A percentile compares a stretch with the other conserved stretches of the same genome.
phyloP scores from a whole-genome alignment of 257 asterid genomes.

The Solanum arcanum region DNA sequence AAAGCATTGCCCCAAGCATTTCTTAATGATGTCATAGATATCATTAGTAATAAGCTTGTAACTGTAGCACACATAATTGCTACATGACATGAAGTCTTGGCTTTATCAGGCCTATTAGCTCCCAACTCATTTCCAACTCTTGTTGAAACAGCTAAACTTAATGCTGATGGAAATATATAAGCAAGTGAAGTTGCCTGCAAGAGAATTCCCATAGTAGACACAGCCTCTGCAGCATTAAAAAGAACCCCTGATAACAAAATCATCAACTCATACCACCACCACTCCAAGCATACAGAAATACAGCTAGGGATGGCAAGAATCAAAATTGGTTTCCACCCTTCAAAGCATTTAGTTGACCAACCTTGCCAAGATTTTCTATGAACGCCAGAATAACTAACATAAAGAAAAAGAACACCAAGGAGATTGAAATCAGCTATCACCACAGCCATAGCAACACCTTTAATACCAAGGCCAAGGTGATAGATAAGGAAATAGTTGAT shows the following conservation, averaged over 20 bases:
- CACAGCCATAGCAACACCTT: slow-evolving; percentile 37
- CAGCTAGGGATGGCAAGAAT: slow-evolving; percentile 39
- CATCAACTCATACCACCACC: slow-evolving; percentile 68
- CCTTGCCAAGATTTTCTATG: slow-evolving; percentile 16
- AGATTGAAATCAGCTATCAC: slow-evolving; percentile 22
- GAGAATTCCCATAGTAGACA: slow-evolving; percentile 60
- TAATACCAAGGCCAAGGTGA: slow-evolving; percentile 31
- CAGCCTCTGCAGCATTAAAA: slow-evolving; percentile 28
- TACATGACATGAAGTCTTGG: slow-evolving; percentile 19
- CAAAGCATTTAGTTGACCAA: slow-evolving; percentile 8
- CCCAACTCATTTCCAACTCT: slow-evolving; percentile 67
- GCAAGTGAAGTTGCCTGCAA: slow-evolving; percentile 48
- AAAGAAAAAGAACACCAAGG: slow-evolving; percentile 14
- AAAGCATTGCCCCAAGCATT: slow-evolving; percentile 32
- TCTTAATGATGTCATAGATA: slow-evolving; percentile 12
- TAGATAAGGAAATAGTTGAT: slow-evolving; percentile 23
- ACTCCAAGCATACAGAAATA: slow-evolving; percentile 36
- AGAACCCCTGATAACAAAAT: slow-evolving; percentile 48
- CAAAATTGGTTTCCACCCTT: slow-evolving; percentile 31
- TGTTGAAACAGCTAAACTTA: slow-evolving; percentile 41
- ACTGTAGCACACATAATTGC: slow-evolving; percentile 29
- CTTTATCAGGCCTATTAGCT: slow-evolving; percentile 32
- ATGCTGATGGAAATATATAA: slow-evolving; percentile 46
- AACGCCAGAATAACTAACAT: not conserved
- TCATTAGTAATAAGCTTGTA: slow-evolving; percentile 25